These are phyloP conservation scores for Neovahlkampfia damariscottae DNA, from an alignment of 78 protist species.

Conservation along the genomic window DNA sequence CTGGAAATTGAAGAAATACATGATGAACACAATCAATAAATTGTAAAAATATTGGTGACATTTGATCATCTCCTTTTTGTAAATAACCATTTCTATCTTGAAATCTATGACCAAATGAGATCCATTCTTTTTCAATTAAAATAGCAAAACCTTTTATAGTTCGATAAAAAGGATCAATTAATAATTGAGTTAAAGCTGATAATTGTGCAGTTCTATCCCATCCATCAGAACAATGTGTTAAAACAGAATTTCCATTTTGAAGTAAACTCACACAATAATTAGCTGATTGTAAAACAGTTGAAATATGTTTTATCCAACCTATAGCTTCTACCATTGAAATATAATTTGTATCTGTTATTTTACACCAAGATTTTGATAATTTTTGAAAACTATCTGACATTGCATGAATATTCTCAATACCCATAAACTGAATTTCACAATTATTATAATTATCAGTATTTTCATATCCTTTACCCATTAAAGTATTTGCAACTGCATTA, in stretches of 20 bases:
- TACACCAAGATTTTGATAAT: neutral
- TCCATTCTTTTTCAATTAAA: slow-evolving; percentile 75
- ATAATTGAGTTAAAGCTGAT: slow-evolving; percentile 43
- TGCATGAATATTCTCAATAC: slow-evolving; percentile 12
- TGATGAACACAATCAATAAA: slow-evolving; percentile 60
- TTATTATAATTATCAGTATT: neutral
- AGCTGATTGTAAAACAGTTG: neutral
- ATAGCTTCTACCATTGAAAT: neutral
- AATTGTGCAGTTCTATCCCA: slow-evolving; percentile 91
- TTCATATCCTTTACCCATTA: slow-evolving; percentile 36
- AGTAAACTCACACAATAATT: neutral
- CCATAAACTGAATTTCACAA: neutral
- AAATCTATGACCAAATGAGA: slow-evolving; percentile 61
- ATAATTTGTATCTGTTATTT: neutral
- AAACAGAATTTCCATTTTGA: slow-evolving; percentile 8
- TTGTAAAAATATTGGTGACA: slow-evolving; percentile 53
- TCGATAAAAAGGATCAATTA: slow-evolving; percentile 72
- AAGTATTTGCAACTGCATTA: slow-evolving; percentile 61
- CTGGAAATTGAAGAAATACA: slow-evolving; percentile 37
- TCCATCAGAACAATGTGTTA: slow-evolving; percentile 91
- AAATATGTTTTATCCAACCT: slow-evolving; percentile 13
- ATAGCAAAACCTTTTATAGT: slow-evolving; percentile 66
- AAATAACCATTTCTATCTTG: slow-evolving; percentile 27
- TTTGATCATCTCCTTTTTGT: no score
- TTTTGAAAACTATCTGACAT: neutral